Evolutionary conservation across 2,329 filamentous ascomycete genomes (phyloP).

Genomic region (Setomelanomma holmii): DNA sequence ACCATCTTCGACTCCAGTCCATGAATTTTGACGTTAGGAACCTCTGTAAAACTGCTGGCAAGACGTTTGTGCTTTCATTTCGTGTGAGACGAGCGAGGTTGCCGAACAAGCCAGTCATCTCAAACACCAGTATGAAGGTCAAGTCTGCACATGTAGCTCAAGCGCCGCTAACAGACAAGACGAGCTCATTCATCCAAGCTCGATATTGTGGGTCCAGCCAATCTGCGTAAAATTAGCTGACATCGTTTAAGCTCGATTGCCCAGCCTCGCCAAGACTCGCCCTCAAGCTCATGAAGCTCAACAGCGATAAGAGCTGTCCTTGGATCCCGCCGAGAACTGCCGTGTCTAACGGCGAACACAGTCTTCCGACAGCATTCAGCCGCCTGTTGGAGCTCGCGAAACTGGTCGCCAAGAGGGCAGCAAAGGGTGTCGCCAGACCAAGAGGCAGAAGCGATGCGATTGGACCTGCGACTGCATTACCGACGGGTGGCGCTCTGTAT

Average conservation of each 20-base stretch:
- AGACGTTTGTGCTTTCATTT: not conserved
- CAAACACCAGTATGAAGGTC: not conserved
- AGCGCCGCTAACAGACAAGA: not conserved
- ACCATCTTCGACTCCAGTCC: too few species aligned
- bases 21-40: not conserved
- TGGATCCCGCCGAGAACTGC: not conserved
- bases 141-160: not conserved
- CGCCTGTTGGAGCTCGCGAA: not conserved
- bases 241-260: not conserved
- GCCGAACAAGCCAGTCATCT: not conserved
- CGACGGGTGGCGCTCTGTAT: not conserved
- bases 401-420: not conserved
- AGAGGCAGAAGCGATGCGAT: not conserved
- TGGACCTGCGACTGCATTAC: not conserved
- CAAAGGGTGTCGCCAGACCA: not conserved
- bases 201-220: not conserved
- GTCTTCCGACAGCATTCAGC: not conserved
- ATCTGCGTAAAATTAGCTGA: not conserved
- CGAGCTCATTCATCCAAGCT: not conserved
- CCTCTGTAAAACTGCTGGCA: too few species aligned
- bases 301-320: constrained; percentile 1
- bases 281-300: constrained; percentile 8
- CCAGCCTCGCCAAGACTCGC: constrained; percentile 1
- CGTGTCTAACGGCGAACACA: not conserved
- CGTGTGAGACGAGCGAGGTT: not conserved